These are phyloP conservation scores for Boeremia lycopersici DNA, from an alignment of 2,329 filamentous ascomycete genomes.

Conservation along the genomic window DNA sequence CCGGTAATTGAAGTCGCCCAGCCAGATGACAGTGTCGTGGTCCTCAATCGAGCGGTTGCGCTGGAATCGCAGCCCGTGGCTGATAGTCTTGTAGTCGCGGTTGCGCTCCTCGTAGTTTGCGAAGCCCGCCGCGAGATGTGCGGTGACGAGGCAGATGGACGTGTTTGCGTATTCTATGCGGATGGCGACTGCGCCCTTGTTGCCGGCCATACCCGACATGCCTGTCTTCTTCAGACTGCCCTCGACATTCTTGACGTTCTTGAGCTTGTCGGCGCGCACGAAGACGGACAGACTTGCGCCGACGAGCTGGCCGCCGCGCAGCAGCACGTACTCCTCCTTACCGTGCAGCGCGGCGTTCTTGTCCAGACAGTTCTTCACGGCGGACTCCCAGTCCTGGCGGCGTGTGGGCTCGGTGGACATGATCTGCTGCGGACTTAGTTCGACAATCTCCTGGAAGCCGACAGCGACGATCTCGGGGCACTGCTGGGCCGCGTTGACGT, in stretches of 20 bases:
- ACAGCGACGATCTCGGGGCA: conserved; percentile 87
- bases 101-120: conserved; percentile 97
- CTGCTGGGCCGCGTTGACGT: conserved; percentile 59
- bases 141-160: conserved; percentile 92
- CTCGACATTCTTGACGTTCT: conserved; percentile 93
- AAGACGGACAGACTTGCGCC: conserved; percentile 93
- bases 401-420: conserved; percentile 95
- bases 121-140: conserved; percentile 94
- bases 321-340: conserved; percentile 81
- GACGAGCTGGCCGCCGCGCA: conserved; percentile 92
- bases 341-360: conserved; percentile 67
- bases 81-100: conserved; percentile 88
- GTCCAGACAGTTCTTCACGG: conserved; percentile 80
- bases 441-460: conserved; percentile 98
- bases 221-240: conserved; percentile 94
- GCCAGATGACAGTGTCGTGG: conserved; percentile 86
- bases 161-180: conserved; percentile 94
- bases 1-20: conserved; percentile 98
- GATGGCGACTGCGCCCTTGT: conserved; percentile 97
- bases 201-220: conserved; percentile 95
- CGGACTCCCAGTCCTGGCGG: conserved; percentile 83
- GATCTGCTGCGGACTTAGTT: conserved; percentile 95
- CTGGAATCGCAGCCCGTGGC: conserved; percentile 86
- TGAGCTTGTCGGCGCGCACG: conserved; percentile 77
- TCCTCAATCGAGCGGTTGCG: conserved; percentile 89